Conservation (phyloP, 2,329 filamentous ascomycete genomes). For the Davidsoniella eucalypti region DNA sequence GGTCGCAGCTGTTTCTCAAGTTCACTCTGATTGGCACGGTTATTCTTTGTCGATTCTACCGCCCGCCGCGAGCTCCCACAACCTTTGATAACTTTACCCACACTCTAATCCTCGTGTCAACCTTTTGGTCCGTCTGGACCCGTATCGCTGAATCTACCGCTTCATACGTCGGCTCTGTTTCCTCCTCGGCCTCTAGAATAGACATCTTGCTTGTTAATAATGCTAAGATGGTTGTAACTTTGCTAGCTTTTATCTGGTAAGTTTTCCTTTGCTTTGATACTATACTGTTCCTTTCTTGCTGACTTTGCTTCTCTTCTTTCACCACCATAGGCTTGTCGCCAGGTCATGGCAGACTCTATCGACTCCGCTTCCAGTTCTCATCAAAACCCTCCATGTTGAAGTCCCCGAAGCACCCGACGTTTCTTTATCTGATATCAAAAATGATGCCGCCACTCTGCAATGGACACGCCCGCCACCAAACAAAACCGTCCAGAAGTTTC, state of each 20-base stretch:
- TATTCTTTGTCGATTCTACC: constrained; percentile 14
- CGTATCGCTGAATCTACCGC: constrained; percentile 11
- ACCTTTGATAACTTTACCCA: constrained; percentile 14
- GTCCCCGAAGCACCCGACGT: constrained; percentile 82
- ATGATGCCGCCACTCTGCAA: constrained; percentile 74
- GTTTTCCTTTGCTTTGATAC: neutral
- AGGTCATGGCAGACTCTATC: constrained; percentile 77
- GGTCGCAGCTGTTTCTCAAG: constrained; percentile 13
- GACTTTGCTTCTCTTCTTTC: neutral
- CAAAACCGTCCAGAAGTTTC: constrained; percentile 63
- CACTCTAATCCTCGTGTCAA: constrained; percentile 13
- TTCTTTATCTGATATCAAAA: constrained; percentile 74
- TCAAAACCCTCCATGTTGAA: constrained; percentile 81
- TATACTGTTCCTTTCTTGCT: neutral
- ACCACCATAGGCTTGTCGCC: constrained; percentile 53
- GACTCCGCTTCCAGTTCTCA: constrained; percentile 80
- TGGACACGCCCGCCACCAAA: constrained; percentile 62
- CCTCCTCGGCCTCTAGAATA: constrained; percentile 2
- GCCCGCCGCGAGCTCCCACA: constrained; percentile 14
- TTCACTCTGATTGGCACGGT: constrained; percentile 14
- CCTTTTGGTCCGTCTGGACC: constrained; percentile 13
- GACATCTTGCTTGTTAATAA: constrained; percentile 12
- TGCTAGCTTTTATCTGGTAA: constrained; percentile 13
- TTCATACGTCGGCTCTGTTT: constrained; percentile 8
- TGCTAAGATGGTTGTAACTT: constrained; percentile 13